Percentiles rank a stretch among this genome's conserved stretches.
These are phyloP conservation scores for Akanthomyces lecanii DNA, from an alignment of 2,329 filamentous ascomycete genomes.

Conservation along the genomic window DNA sequence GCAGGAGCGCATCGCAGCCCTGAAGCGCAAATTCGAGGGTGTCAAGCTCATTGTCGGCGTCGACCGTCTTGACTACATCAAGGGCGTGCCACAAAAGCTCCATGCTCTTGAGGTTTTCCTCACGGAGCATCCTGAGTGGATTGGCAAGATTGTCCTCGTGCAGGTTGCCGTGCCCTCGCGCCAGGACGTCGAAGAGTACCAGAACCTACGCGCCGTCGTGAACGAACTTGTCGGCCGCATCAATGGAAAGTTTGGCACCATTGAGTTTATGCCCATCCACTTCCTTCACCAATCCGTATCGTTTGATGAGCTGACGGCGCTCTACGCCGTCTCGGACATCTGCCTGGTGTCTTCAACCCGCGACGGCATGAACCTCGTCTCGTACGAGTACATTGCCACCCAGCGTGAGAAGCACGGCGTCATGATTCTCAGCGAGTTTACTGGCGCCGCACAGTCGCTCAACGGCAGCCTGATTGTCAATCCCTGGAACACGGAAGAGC, in stretches of 20 bases:
- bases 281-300: constrained; percentile 95
- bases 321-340: constrained; percentile 88
- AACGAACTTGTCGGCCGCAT: constrained; percentile 96
- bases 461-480: constrained; percentile 94
- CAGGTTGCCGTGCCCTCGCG: constrained; percentile 93
- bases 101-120: constrained; percentile 96
- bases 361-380: constrained; percentile 98
- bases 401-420: constrained; percentile 87
- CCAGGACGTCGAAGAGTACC: constrained; percentile 96
- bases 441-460: constrained; percentile 88
- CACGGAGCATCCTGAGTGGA: constrained; percentile 95
- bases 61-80: constrained; percentile 97
- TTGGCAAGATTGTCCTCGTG: constrained; percentile 92
- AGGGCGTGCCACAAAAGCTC: constrained; percentile 95
- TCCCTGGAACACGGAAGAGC: constrained; percentile 96
- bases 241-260: constrained; percentile 93
- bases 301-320: constrained; percentile 89
- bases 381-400: constrained; percentile 95
- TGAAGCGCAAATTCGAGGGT: constrained; percentile 88
- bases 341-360: constrained; percentile 93
- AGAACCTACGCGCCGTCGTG: constrained; percentile 89
- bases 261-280: constrained; percentile 98
- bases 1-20: constrained; percentile 76
- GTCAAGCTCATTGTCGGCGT: constrained; percentile 97
- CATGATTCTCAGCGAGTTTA: constrained; percentile 95